Evolutionary conservation across 192 early-diverging fungal species (phyloP).

Genomic region (Lunasporangiospora selenospora): DNA sequence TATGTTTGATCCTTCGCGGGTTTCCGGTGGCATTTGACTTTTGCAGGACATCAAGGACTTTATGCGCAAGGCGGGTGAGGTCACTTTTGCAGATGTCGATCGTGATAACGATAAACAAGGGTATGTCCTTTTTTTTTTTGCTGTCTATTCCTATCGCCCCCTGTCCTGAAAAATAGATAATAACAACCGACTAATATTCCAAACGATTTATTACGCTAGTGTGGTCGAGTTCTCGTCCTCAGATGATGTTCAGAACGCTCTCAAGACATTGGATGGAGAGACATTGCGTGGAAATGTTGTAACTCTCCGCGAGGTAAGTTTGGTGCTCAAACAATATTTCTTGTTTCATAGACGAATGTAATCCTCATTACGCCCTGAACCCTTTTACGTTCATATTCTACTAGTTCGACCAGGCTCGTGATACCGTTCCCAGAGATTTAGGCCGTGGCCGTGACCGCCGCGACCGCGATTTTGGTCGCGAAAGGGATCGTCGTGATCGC

Average conservation of each 20-base stretch:
- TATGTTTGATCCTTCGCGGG: slow-evolving; percentile 27
- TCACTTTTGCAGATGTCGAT: slow-evolving; percentile 91
- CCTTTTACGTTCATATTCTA: slow-evolving; percentile 7
- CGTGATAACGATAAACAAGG: slow-evolving; percentile 84
- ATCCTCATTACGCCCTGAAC: too few relatives aligned
- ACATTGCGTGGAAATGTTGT: slow-evolving; percentile 73
- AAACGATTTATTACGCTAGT: too few relatives aligned
- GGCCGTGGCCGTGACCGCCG: slow-evolving; percentile 37
- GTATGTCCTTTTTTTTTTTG: slow-evolving; percentile 49
- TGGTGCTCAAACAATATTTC: neutral
- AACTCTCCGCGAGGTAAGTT: slow-evolving; percentile 69
- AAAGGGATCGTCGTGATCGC: slow-evolving; percentile 47
- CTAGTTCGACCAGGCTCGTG: slow-evolving; percentile 33
- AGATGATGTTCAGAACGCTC: slow-evolving; percentile 84
- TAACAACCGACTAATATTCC: slow-evolving; percentile 9
- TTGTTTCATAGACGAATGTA: slow-evolving; percentile 14
- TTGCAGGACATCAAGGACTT: slow-evolving; percentile 95
- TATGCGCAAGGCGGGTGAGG: slow-evolving; percentile 94
- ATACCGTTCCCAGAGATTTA: slow-evolving; percentile 46
- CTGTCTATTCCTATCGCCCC: neutral
- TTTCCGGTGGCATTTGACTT: slow-evolving; percentile 8
- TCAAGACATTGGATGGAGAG: slow-evolving; percentile 82
- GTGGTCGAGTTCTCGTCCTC: slow-evolving; percentile 88
- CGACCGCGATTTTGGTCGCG: slow-evolving; percentile 39
- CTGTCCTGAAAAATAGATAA: neutral